These are phyloP conservation scores for Neospermospora avenae DNA, from an alignment of 2,329 filamentous ascomycete genomes.

Conservation along the genomic window DNA sequence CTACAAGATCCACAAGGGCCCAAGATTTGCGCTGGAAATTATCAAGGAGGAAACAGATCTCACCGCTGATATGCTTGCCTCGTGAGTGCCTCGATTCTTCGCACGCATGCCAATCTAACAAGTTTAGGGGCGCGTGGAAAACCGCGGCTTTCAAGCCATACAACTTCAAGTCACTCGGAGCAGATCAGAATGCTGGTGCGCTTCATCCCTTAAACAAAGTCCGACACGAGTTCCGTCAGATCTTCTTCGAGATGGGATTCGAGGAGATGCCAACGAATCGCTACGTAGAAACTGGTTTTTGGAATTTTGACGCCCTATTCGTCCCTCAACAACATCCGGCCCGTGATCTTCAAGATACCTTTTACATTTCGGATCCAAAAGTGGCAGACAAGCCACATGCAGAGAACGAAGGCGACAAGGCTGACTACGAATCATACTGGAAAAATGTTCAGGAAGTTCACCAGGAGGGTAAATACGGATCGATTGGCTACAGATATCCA, in stretches of 20 bases:
- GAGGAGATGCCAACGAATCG: slow-evolving; percentile 95
- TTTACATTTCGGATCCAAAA: slow-evolving; percentile 92
- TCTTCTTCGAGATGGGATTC: slow-evolving; percentile 99
- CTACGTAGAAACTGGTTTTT: slow-evolving; percentile 96
- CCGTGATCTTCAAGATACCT: slow-evolving; percentile 95
- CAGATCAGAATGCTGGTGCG: slow-evolving; percentile 58
- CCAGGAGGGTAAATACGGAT: slow-evolving; percentile 87
- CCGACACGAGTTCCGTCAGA: slow-evolving; percentile 89
- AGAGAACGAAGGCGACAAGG: slow-evolving; percentile 51
- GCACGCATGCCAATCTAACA: slow-evolving; percentile 17
- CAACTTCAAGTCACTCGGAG: slow-evolving; percentile 67
- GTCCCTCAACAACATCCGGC: slow-evolving; percentile 97
- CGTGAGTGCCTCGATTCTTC: slow-evolving; percentile 33
- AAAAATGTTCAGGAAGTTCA: slow-evolving; percentile 84
- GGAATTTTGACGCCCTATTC: slow-evolving; percentile 97
- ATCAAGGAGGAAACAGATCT: slow-evolving; percentile 92
- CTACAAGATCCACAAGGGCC: slow-evolving; percentile 80
- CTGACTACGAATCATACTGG: slow-evolving; percentile 82
- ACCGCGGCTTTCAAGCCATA: slow-evolving; percentile 83
- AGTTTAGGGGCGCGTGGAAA: slow-evolving; percentile 76
- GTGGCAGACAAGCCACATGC: slow-evolving; percentile 66
- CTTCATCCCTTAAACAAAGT: slow-evolving; percentile 85
- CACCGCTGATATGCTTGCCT: slow-evolving; percentile 86
- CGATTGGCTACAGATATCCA: slow-evolving; percentile 93
- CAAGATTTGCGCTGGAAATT: slow-evolving; percentile 85